Percentiles rank a stretch among this genome's conserved stretches.
Conservation (phyloP, 2,329 filamentous ascomycete genomes). For the Cladophialophora chaetospira region DNA sequence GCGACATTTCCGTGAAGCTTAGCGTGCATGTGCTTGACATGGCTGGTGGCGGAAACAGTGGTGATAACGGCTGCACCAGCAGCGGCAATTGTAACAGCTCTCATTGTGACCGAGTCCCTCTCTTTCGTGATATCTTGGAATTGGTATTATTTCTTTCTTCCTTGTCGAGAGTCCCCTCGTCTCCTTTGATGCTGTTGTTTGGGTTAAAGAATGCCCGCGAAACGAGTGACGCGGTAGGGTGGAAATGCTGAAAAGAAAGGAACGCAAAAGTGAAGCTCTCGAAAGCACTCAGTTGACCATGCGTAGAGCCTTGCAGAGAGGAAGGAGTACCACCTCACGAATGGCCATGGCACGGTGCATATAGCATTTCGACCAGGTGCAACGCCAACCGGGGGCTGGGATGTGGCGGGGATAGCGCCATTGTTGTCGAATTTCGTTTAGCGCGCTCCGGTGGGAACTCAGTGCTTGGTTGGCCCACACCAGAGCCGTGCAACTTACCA, state of each 20-base stretch:
- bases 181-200: background rate
- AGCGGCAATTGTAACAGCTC: conserved; percentile 68
- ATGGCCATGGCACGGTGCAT: conserved; percentile 27
- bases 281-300: conserved; percentile 30
- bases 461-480: conserved; percentile 2
- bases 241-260: conserved; percentile 21
- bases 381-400: conserved; percentile 17
- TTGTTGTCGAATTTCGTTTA: conserved; percentile 15
- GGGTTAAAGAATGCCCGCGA: conserved; percentile 74
- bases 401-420: conserved; percentile 13
- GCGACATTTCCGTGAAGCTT: conserved; percentile 33
- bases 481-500: conserved; percentile 11
- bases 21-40: conserved; percentile 62
- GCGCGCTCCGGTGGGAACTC: conserved; percentile 9
- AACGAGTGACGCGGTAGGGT: conserved; percentile 58
- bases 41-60: conserved; percentile 58
- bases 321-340: conserved; percentile 22
- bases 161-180: conserved; percentile 31
- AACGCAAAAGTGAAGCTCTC: conserved; percentile 22
- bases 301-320: conserved; percentile 30
- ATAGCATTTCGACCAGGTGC: conserved; percentile 25
- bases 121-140: too few relatives aligned
- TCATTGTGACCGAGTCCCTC: conserved; percentile 60
- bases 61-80: conserved; percentile 56
- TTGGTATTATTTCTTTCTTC: conserved; percentile 27